phyloP scores from a whole-genome alignment of 495 filamentous ascomycete genomes.

The Oleoguttula mirabilis region DNA sequence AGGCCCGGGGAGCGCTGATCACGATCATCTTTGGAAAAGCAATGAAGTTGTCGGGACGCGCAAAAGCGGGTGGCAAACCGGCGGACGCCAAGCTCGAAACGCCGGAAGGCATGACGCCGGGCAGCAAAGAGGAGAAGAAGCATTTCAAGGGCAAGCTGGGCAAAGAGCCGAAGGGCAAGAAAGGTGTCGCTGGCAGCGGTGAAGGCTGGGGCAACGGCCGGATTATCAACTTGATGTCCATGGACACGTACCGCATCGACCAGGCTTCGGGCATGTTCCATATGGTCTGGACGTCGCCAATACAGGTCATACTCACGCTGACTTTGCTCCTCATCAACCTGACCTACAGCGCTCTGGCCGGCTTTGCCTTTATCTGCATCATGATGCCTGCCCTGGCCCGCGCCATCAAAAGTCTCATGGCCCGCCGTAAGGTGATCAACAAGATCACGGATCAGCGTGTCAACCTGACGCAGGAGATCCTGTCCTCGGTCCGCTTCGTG shows the following conservation, averaged over 20 bases:
- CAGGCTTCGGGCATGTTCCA: constrained; percentile 79
- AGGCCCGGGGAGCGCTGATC: constrained; percentile 32
- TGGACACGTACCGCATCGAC: constrained; percentile 83
- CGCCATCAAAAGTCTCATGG: constrained; percentile 60
- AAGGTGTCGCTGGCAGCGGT: constrained; percentile 50
- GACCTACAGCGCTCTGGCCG: constrained; percentile 75
- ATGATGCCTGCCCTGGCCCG: constrained; percentile 61
- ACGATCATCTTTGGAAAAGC: constrained; percentile 39
- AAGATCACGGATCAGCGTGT: constrained; percentile 87
- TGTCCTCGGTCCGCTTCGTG: constrained; percentile 83
- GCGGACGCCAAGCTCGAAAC: constrained; percentile 17
- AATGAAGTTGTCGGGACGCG: constrained; percentile 32
- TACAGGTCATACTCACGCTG: constrained; percentile 65
- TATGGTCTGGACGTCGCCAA: constrained; percentile 73
- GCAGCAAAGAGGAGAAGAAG: constrained; percentile 35
- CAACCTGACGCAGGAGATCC: constrained; percentile 80
- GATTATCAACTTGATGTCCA: constrained; percentile 84
- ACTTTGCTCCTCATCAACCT: constrained; percentile 72
- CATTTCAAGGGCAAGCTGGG: constrained; percentile 34
- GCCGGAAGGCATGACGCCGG: constrained; percentile 27
- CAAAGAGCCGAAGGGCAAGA: constrained; percentile 30
- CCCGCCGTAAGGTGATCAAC: constrained; percentile 64
- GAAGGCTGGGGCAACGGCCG: constrained; percentile 83
- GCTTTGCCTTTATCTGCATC: constrained; percentile 69
- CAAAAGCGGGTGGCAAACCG: constrained; percentile 30